These are phyloP conservation scores for Lepidium sativum DNA, from an alignment of 345 rosid genomes.

Conservation along the genomic window DNA sequence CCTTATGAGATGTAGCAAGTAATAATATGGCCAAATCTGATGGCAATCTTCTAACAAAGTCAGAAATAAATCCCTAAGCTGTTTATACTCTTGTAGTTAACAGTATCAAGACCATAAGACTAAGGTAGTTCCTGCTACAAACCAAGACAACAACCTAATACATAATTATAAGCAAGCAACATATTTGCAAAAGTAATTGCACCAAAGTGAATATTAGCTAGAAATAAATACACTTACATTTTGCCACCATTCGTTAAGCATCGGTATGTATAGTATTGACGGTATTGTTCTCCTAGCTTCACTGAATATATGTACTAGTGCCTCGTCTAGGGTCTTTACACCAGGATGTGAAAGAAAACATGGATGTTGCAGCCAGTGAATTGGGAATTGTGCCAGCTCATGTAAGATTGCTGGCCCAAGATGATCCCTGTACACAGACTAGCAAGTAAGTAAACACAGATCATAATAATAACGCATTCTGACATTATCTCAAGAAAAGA, in stretches of 20 bases:
- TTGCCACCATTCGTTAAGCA: constrained; percentile 97
- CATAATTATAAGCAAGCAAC: constrained; percentile 1
- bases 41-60: constrained; percentile 90
- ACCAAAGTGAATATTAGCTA: constrained; percentile 5
- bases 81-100: constrained; percentile 83
- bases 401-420: constrained; percentile 97
- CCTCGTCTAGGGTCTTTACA: constrained; percentile 98
- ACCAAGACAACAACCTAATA: neutral
- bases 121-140: neutral
- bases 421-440: constrained; percentile 87
- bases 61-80: constrained; percentile 82
- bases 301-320: constrained; percentile 92
- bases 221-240: constrained; percentile 48
- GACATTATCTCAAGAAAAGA: constrained; percentile 9
- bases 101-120: constrained; percentile 17
- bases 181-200: neutral
- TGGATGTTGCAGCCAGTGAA: constrained; percentile 91
- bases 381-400: constrained; percentile 91
- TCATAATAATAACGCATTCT: constrained; percentile 19
- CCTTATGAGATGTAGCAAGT: constrained; percentile 62
- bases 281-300: constrained; percentile 98
- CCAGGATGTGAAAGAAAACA: constrained; percentile 98
- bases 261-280: constrained; percentile 85
- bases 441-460: constrained; percentile 64
- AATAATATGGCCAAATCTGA: constrained; percentile 78